A percentile compares a stretch with the other conserved stretches of the same genome.
phyloP scores from a whole-genome alignment of 768 basidiomycete genomes.

The Termitomyces eurrhizus region DNA sequence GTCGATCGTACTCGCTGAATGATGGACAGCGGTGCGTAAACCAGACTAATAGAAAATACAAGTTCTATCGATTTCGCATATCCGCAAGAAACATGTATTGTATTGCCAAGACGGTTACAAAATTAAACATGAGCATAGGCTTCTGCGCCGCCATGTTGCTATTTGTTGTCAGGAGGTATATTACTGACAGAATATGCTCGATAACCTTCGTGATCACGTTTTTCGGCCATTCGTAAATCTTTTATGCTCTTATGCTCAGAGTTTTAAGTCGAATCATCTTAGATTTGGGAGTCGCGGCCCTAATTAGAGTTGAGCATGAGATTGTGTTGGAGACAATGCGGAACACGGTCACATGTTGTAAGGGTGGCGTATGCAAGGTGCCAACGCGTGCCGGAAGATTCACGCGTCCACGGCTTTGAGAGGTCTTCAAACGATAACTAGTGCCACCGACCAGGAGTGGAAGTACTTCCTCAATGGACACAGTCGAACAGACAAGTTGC shows the following conservation, averaged over 20 bases:
- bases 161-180: constrained; percentile 9
- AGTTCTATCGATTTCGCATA: neutral
- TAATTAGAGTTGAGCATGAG: neutral
- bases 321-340: neutral
- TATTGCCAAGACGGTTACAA: neutral
- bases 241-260: constrained; percentile 4
- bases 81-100: neutral
- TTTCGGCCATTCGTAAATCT: constrained; percentile 1
- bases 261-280: constrained; percentile 4
- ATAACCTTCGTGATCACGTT: constrained; percentile 9
- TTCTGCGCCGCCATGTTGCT: constrained; percentile 9
- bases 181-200: constrained; percentile 13
- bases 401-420: neutral
- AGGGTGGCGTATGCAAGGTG: constrained; percentile 6
- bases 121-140: neutral
- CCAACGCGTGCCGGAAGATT: neutral
- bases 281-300: neutral
- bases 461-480: neutral
- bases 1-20: constrained; percentile 9
- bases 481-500: neutral
- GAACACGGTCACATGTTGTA: constrained; percentile 9
- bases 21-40: constrained; percentile 1
- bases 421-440: neutral
- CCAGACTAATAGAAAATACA: neutral
- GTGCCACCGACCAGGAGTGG: neutral